phyloP scores from a whole-genome alignment of 345 rosid species.

The Syzygium oleosum region DNA sequence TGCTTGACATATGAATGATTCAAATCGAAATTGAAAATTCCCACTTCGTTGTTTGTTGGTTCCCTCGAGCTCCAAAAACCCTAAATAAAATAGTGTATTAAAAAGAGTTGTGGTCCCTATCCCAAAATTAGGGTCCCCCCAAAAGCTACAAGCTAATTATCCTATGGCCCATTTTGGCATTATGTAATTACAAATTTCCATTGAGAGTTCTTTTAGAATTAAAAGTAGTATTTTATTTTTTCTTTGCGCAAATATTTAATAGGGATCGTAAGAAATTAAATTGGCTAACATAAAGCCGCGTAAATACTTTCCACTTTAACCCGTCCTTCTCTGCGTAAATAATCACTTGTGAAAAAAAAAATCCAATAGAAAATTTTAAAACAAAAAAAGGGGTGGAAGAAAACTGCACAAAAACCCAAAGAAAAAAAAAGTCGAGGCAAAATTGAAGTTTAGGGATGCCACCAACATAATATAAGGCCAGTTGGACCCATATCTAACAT shows the following conservation, averaged over 20 bases:
- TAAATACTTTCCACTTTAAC: no score
- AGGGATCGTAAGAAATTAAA: not conserved
- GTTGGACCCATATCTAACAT: no score
- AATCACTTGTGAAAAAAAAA: no score
- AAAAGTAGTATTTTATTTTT: not conserved
- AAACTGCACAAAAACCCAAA: no score
- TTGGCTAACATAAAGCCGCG: not conserved
- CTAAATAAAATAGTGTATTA: not conserved
- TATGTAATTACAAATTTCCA: not conserved
- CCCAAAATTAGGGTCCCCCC: not conserved
- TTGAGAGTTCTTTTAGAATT: not conserved
- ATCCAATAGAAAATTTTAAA: no score
- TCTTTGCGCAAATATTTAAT: not conserved
- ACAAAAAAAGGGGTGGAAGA: no score
- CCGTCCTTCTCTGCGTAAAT: no score
- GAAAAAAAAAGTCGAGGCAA: no score
- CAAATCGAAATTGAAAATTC: not conserved
- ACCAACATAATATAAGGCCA: no score
- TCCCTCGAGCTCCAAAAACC: not conserved
- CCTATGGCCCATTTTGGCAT: not conserved
- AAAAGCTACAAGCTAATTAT: not conserved
- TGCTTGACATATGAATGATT: not conserved
- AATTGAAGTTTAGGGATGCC: no score
- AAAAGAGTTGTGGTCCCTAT: not conserved
- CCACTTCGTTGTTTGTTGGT: not conserved